Base-by-base conservation (phyloP, 352 stramenopile species). In the Globisporangium alternatum region DNA sequence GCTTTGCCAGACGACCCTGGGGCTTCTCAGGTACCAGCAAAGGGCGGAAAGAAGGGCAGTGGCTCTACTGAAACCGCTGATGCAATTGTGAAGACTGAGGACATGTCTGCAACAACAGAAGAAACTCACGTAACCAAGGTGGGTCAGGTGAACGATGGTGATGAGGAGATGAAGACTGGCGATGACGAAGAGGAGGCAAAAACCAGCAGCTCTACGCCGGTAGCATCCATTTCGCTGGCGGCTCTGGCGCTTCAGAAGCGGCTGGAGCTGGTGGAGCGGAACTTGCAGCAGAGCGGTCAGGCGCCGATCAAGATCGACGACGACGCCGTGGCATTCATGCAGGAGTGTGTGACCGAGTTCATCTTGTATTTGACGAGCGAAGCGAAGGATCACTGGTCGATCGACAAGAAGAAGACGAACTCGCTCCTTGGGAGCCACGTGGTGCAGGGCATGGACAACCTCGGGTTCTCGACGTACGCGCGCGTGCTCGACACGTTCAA, bases 301-400 rank as follows among this genome's bases (percentile, higher is more conserved):
- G 17, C 28, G 8, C 67, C 75, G 19, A 72, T 93, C 62, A 89
- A 84, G 55, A 88, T 95, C 30, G 88, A 86, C 56, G 86, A 92
- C n/a, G 81, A 89, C 28, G 86, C 86, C 2, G 75, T 86, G 22
- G 72, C 74, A 56, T 81, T 93, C 37, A 89, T 95, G 80, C 86
- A 95, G 60, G 86, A 95, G 62, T 95, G 86, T 25, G 83, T 88
- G 45, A 93, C 82, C 0, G 86, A 95, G 70, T 95, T 95, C 56
- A 60, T 95, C 13, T 54, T 95, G 43, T 95, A 88, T 43, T 72
- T 93, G 37, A 91, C 83, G 37, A 95, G 86, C 56, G 86, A 95
- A 60, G 80, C 84, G 1, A 75, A 80, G n/a, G 86, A 93, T 64
- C 67, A 86, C 12, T 74, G 80, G 4, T 60, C 83, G 30, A 64